Evolutionary conservation across 805 yeast genomes (phyloP).

Genomic region (Cyberlindnera euphorbiae): DNA sequence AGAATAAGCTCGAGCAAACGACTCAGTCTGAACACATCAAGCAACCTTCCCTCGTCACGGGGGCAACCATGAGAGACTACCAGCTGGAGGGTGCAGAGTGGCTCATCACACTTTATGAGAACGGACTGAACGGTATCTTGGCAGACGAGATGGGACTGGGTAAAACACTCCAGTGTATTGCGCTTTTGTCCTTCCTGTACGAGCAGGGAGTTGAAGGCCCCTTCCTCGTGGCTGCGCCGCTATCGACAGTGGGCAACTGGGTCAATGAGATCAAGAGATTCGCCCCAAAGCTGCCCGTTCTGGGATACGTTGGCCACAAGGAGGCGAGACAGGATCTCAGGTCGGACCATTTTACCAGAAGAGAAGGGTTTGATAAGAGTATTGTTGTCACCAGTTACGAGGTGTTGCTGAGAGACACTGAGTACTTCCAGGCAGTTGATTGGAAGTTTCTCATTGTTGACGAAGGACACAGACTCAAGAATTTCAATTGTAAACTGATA

Average conservation of each 20-base stretch:
- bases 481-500: constrained; percentile 72
- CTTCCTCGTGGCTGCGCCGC: constrained; percentile 72
- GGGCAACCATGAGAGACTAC: constrained; percentile 69
- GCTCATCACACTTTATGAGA: constrained; percentile 83
- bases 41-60: constrained; percentile 54
- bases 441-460: constrained; percentile 92
- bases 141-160: constrained; percentile 99
- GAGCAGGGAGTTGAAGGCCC: constrained; percentile 81
- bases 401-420: constrained; percentile 64
- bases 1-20: constrained; percentile 16
- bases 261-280: constrained; percentile 61
- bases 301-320: constrained; percentile 64
- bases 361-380: constrained; percentile 29
- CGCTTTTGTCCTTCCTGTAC: constrained; percentile 67
- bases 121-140: constrained; percentile 89
- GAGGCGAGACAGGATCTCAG: constrained; percentile 46
- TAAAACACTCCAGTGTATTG: constrained; percentile 84
- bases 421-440: constrained; percentile 41
- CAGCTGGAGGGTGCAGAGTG: constrained; percentile 90
- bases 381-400: constrained; percentile 83
- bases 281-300: constrained; percentile 62
- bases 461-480: constrained; percentile 92
- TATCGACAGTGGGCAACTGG: constrained; percentile 89
- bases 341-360: constrained; percentile 17
- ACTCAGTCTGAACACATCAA: constrained; percentile 16